Evolutionary conservation across 306 rosid genomes (phyloP).

Genomic region (Prunus mongolica): DNA sequence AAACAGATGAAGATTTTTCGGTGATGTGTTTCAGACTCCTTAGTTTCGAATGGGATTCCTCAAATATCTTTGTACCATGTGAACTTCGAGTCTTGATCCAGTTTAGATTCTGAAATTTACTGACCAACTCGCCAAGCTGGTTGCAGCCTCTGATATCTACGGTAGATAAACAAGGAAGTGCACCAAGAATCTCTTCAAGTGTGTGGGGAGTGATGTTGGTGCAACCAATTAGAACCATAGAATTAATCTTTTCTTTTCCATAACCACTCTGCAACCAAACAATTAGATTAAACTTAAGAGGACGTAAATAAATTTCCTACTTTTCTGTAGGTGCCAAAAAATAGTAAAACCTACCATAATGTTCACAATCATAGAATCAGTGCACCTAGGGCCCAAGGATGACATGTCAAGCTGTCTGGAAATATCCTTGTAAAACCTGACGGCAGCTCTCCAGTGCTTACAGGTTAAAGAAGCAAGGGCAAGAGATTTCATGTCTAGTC

Average conservation of each 20-base stretch:
- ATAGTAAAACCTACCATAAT: conserved; percentile 59
- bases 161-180: conserved; percentile 64
- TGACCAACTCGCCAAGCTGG: conserved; percentile 68
- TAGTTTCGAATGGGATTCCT: conserved; percentile 59
- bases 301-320: conserved; percentile 18
- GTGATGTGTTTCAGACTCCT: conserved; percentile 70
- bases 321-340: conserved; percentile 20
- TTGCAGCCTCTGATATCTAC: conserved; percentile 86
- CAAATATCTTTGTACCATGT: conserved; percentile 36
- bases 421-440: conserved; percentile 62
- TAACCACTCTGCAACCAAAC: conserved; percentile 68
- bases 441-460: conserved; percentile 83
- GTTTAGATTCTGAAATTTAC: conserved; percentile 57
- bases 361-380: conserved; percentile 56
- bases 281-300: conserved; percentile 25
- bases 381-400: conserved; percentile 72
- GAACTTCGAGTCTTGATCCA: conserved; percentile 78
- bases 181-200: conserved; percentile 76
- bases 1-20: conserved; percentile 50
- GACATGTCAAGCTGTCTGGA: conserved; percentile 77
- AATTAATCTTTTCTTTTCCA: conserved; percentile 65
- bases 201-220: conserved; percentile 56
- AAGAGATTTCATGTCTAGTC: conserved; percentile 77
- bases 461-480: conserved; percentile 74
- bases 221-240: conserved; percentile 73